These are phyloP conservation scores for Actinomucor elegans DNA, from an alignment of 371 early-diverging fungal genomes.

Conservation along the genomic window DNA sequence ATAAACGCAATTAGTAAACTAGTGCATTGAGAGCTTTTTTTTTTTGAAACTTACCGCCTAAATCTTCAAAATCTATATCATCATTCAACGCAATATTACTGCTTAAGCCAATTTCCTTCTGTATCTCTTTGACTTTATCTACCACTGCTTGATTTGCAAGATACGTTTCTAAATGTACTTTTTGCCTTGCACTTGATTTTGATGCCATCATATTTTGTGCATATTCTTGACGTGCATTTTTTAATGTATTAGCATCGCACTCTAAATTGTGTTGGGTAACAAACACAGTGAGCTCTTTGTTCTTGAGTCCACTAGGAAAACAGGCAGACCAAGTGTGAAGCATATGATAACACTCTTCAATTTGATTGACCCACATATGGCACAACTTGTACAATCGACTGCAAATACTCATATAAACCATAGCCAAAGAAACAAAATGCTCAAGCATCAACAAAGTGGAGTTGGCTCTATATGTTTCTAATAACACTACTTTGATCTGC, in stretches of 20 bases:
- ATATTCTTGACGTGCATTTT: constrained; percentile 2
- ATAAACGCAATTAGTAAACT: no score
- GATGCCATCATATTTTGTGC: constrained; percentile 1
- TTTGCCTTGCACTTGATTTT: constrained; percentile 13
- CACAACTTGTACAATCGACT: constrained; percentile 34
- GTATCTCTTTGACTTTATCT: constrained; percentile 11
- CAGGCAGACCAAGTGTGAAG: constrained; percentile 30
- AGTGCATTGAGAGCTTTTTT: no score
- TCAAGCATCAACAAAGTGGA: constrained; percentile 31
- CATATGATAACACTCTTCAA: constrained; percentile 38
- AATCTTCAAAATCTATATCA: constrained; percentile 16
- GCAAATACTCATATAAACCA: constrained; percentile 36
- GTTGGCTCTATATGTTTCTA: constrained; percentile 37
- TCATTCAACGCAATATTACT: background rate
- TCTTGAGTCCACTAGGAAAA: constrained; percentile 36
- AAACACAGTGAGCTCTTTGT: constrained; percentile 16
- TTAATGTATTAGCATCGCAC: constrained; percentile 14
- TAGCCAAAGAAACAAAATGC: constrained; percentile 38
- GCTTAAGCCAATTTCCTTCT: constrained; percentile 3
- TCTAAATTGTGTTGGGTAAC: background rate
- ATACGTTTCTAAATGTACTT: constrained; percentile 21
- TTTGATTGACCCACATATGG: constrained; percentile 26
- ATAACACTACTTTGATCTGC: constrained; percentile 25
- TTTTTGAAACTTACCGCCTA: constrained; percentile 24
- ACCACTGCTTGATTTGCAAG: constrained; percentile 13